Evolutionary conservation across 768 basidiomycete species (phyloP), one percentile per base, ranked within the genome.

Genomic region (Solioccasus polychromus): DNA sequence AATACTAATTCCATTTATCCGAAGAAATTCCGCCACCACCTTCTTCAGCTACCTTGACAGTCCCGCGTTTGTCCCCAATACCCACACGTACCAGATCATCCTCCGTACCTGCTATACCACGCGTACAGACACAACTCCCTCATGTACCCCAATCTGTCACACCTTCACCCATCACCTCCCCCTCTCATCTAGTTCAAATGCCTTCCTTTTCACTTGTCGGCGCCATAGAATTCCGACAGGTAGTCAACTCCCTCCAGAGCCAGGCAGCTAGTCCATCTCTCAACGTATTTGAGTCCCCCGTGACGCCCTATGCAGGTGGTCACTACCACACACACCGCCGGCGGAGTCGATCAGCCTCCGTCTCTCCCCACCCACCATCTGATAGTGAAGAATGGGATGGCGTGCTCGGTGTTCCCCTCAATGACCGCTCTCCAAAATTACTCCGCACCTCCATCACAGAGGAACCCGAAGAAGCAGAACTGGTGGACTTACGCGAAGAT

Each of bases 161-260:
- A 7, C 71, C 79, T 11, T 79, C 85, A 2, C 77, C 80, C 6
- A 59, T 73, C 7, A 68, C 63, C 20, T 48, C 61, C 0, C 48
- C 73, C 19, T 48, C 70, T 52, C 65, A 67, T 19, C 64, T 71
- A 29, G 63, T 67, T 9, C 78, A 80, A 49, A 77, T 91, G 67
- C 88, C 87, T 3, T 89, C 87, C 0, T 92, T 92, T 57, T 97
- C 95, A 3, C 78, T 99, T 2, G 79, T 98, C 5, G 92, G 95
- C 8, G 96, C 96, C 0, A 78, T 99, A 35, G 96, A 99, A 66
- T 99, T 99, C 68, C 78, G 93, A 15, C 85, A 93, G 48, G 88
- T 97, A 19, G 86, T 99, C 18, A 76, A 86, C 10, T 83, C 86
- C 0, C 72, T 99, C 19, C 80, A 82, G 51, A 74, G 74, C 39